These are phyloP conservation scores for Spencermartinsiella ligniputridi DNA, from an alignment of 1,139 yeast species.

Conservation along the genomic window DNA sequence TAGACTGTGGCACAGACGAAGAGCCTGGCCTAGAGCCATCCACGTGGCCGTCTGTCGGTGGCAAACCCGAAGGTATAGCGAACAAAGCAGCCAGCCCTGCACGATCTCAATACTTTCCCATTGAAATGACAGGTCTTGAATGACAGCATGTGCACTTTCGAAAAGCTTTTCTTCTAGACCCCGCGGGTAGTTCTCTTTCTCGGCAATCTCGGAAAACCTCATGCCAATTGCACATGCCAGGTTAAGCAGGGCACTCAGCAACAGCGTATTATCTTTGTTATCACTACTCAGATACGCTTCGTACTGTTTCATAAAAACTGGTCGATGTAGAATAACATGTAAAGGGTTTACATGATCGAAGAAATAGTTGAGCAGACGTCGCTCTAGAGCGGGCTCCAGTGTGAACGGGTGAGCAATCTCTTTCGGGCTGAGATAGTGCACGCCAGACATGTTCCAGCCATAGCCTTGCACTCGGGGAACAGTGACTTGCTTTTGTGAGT, in stretches of 20 bases:
- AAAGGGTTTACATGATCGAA: constrained; percentile 52
- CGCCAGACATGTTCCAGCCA: constrained; percentile 66
- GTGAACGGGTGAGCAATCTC: constrained; percentile 34
- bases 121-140: constrained; percentile 52
- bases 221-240: constrained; percentile 50
- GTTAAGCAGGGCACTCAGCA: constrained; percentile 52
- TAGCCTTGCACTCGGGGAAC: constrained; percentile 57
- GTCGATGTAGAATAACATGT: constrained; percentile 51
- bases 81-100: constrained; percentile 56
- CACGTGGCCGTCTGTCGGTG: constrained; percentile 57
- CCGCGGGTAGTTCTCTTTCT: constrained; percentile 28
- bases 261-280: constrained; percentile 28
- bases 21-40: constrained; percentile 52
- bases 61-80: constrained; percentile 50
- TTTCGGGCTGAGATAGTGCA: constrained; percentile 44
- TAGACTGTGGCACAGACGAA: constrained; percentile 53
- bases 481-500: constrained; percentile 38
- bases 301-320: constrained; percentile 51
- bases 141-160: constrained; percentile 45
- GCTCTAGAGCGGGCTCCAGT: constrained; percentile 11
- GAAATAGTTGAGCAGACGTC: constrained; percentile 40
- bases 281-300: constrained; percentile 35
- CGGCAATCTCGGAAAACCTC: constrained; percentile 48
- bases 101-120: constrained; percentile 66
- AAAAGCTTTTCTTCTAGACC: constrained; percentile 52